Evolutionary conservation across 2,329 filamentous ascomycete species (phyloP), one percentile per base, ranked within the genome.

Genomic region (Incumbomyces delicatus): DNA sequence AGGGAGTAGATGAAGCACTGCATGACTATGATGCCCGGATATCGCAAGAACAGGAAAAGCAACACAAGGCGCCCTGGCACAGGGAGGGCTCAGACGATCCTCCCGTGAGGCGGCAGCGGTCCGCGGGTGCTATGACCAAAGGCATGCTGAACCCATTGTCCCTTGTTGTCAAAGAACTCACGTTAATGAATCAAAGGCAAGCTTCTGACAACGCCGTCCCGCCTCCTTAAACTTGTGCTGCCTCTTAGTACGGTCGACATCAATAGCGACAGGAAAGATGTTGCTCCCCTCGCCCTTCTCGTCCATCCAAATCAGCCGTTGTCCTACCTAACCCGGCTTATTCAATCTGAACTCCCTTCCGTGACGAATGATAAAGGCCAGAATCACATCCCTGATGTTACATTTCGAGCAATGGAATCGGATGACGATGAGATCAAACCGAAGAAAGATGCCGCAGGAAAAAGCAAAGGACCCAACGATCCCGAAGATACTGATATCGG

Each of bases 271-370:
- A 72, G 79, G 47, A 82, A 84, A 63, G 75, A 81, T 40, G 79
- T 90, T n/a, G 85, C 94, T 56, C 87, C 88, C 0, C 72, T 95
- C 11, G 88, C 88, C 1, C 75, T 95, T 0, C 77, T 95, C 2
- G 76, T 95, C 0, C 89, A 95, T 57, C 88, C 89, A 0, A 86
- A 94, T 52, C 89, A 95, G 60, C 89, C 89, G 0, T 74, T 95
- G 2, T 94, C 87, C 7, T 94, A 95, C 62, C 79, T 95, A 35
- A 87, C 94, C 63, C 79, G 87, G 7, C 70, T 95, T 2, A 89
- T 95, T 39, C 89, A 95, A 60, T 84, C 87, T 44, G 89, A 95
- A 63, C 72, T 95, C 0, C 85, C 87, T 0, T 77, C 78, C 0
- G 71, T 90, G 12, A 70, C 75, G 31, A 71, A 68, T 1, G 75